Conservation (phyloP, 2,329 filamentous ascomycete species). For the Grosmannia penicillata region DNA sequence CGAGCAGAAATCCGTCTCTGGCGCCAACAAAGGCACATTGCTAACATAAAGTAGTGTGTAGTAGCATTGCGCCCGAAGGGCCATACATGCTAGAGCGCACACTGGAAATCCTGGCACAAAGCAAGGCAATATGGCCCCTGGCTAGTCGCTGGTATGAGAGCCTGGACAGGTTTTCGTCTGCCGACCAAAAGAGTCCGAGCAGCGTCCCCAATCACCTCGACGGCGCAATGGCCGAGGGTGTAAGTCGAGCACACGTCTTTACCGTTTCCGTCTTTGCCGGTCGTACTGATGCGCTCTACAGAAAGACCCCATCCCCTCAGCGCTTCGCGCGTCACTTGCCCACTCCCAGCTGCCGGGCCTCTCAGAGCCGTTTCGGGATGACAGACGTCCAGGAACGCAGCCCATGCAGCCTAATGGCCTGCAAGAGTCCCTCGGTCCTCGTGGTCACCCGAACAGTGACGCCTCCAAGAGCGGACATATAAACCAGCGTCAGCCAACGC, state of each 20-base stretch:
- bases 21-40: neutral
- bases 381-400: conserved; percentile 6
- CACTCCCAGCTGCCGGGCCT: conserved; percentile 8
- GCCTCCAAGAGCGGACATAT: conserved; percentile 2
- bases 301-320: conserved; percentile 14
- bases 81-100: conserved; percentile 29
- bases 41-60: conserved; percentile 19
- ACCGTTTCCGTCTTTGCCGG: neutral
- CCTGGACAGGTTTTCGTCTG: conserved; percentile 25
- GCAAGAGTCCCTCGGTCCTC: conserved; percentile 6
- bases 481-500: conserved; percentile 3
- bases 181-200: conserved; percentile 24
- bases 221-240: conserved; percentile 33
- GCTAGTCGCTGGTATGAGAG: conserved; percentile 32
- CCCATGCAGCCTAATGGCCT: conserved; percentile 4
- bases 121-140: conserved; percentile 33
- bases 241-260: conserved; percentile 10
- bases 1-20: conserved; percentile 1
- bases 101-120: conserved; percentile 27
- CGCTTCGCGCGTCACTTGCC: conserved; percentile 9
- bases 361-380: conserved; percentile 8
- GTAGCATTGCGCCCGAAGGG: conserved; percentile 25
- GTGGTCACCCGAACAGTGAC: too few relatives aligned
- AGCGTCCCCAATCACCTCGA: conserved; percentile 17
- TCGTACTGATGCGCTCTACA: conserved; percentile 6